Conservation (phyloP, 2,329 filamentous ascomycete genomes). For the Byssochlamys sp. region DNA sequence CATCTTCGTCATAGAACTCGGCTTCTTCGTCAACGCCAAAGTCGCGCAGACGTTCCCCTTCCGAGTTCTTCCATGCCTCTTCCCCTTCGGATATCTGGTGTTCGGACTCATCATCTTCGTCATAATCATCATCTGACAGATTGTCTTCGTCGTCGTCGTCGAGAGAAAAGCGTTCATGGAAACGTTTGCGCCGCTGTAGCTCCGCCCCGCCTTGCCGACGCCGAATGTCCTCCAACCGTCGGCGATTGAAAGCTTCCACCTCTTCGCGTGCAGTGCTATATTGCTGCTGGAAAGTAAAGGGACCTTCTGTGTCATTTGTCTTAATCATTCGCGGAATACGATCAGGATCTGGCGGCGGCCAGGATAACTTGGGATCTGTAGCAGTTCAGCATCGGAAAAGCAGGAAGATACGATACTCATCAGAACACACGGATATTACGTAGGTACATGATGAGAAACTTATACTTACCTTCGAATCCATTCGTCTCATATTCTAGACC, state of each 20-base stretch:
- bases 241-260: conserved; percentile 44
- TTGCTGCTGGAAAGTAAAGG: conserved; percentile 18
- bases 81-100: conserved; percentile 38
- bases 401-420: background rate
- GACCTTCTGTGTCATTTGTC: conserved; percentile 6
- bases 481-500: conserved; percentile 49
- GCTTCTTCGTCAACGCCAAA: conserved; percentile 57
- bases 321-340: conserved; percentile 32
- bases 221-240: conserved; percentile 44
- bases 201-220: conserved; percentile 28
- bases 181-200: conserved; percentile 32
- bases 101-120: conserved; percentile 5
- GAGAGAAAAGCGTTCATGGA: conserved; percentile 30
- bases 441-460: background rate
- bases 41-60: conserved; percentile 53
- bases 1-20: conserved; percentile 56
- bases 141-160: conserved; percentile 8
- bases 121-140: conserved; percentile 8
- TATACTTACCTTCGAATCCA: conserved; percentile 46
- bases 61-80: conserved; percentile 53
- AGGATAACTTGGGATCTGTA: conserved; percentile 28
- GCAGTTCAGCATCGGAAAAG: background rate
- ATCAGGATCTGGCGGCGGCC: conserved; percentile 44
- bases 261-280: conserved; percentile 32
- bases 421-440: background rate